These are phyloP conservation scores for Pseudonitzschia delicatissima DNA, from an alignment of 108 stramenopile species.

Conservation along the genomic window DNA sequence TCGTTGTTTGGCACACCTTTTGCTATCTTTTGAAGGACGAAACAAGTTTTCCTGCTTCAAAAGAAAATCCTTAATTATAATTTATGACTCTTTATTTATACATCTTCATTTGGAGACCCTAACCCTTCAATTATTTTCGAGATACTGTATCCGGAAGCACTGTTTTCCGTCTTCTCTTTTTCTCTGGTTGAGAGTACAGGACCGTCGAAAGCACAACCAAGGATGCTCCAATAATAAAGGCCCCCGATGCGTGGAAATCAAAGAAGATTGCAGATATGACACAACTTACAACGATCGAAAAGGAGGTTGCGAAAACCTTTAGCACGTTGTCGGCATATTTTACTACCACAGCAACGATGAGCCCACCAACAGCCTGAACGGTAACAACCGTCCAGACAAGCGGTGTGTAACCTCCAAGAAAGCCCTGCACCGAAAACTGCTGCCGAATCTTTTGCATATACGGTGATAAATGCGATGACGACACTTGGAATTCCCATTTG, in stretches of 20 bases:
- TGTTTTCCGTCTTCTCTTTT: slow-evolving; percentile 27
- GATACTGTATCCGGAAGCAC: slow-evolving; percentile 30
- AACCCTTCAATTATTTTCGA: too few relatives aligned
- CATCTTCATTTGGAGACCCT: too few relatives aligned
- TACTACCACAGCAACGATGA: slow-evolving; percentile 95
- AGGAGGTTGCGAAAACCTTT: slow-evolving; percentile 94
- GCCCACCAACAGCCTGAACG: slow-evolving; percentile 93
- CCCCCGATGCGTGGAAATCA: slow-evolving; percentile 78
- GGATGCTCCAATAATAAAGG: slow-evolving; percentile 65
- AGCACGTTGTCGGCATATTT: slow-evolving; percentile 97
- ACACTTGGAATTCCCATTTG: slow-evolving; percentile 97
- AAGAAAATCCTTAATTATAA: too few relatives aligned
- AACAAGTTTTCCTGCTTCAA: too few relatives aligned
- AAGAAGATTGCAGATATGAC: slow-evolving; percentile 86
- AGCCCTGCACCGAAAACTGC: slow-evolving; percentile 69
- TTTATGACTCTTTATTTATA: too few relatives aligned
- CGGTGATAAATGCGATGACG: slow-evolving; percentile 72
- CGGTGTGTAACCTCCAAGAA: slow-evolving; percentile 86
- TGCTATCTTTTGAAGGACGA: too few relatives aligned
- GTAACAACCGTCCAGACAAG: slow-evolving; percentile 86
- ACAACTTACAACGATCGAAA: slow-evolving; percentile 90
- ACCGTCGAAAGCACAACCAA: slow-evolving; percentile 74
- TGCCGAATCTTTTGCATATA: slow-evolving; percentile 63
- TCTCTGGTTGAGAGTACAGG: slow-evolving; percentile 72
- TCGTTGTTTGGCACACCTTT: too few relatives aligned